Evolutionary conservation across 179 eudicot species (phyloP).

Genomic region (Vitellaria paradoxa): DNA sequence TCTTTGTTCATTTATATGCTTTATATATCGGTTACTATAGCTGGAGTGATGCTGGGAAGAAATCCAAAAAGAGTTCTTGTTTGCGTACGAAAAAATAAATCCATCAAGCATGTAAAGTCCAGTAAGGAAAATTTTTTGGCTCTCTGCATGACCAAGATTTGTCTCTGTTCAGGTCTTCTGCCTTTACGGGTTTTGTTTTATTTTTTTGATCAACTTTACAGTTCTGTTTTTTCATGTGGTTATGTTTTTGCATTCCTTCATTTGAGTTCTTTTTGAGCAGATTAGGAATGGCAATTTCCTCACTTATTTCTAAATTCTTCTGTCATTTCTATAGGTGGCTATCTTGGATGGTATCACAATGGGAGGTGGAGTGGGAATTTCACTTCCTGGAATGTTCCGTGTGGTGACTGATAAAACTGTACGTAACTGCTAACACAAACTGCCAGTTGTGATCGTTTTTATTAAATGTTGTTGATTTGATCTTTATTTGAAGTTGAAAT

Average conservation of each 20-base stretch:
- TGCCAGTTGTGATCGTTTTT: constrained; percentile 7
- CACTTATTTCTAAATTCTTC: neutral
- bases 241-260: no score
- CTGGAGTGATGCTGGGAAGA: neutral
- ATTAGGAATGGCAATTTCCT: no score
- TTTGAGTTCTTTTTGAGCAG: no score
- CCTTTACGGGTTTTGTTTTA: neutral
- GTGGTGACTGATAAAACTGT: constrained; percentile 92
- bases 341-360: constrained; percentile 81
- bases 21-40: neutral
- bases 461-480: neutral
- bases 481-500: neutral
- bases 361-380: constrained; percentile 91
- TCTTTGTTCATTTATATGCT: neutral
- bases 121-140: neutral
- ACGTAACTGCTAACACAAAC: constrained; percentile 28
- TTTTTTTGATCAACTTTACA: no score
- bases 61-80: neutral
- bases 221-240: no score
- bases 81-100: neutral
- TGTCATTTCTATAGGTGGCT: constrained; percentile 56
- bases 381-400: constrained; percentile 89
- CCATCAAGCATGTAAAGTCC: neutral
- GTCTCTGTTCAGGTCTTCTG: neutral
- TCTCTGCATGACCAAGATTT: neutral